Percentiles rank a stretch among this genome's conserved stretches.
Conservation (phyloP, 2,329 filamentous ascomycete species). For the Calonectria pauciramosa region DNA sequence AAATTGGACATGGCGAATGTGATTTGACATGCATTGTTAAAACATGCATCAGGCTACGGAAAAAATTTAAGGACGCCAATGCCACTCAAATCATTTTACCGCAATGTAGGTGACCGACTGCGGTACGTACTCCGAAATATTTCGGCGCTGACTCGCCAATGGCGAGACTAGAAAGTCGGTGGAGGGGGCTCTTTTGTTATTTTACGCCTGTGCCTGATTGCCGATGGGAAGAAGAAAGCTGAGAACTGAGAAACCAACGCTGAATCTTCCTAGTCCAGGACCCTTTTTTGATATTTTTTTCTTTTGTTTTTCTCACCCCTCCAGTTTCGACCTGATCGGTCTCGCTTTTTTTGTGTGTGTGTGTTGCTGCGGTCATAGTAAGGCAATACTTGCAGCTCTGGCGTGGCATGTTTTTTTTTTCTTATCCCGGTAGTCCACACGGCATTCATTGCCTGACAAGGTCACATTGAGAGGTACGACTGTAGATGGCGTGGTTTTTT, state of each 20-base stretch:
- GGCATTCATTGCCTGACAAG: neutral
- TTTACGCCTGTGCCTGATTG: neutral
- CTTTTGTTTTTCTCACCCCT: neutral
- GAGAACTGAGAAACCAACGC: neutral
- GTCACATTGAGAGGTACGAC: constrained; percentile 1
- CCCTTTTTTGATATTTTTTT: neutral
- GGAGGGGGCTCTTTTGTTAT: neutral
- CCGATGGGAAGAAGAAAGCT: neutral
- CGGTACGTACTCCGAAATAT: neutral
- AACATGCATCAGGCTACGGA: neutral
- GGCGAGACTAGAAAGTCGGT: neutral
- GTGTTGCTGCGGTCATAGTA: neutral
- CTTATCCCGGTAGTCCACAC: neutral
- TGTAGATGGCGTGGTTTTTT: constrained; percentile 7
- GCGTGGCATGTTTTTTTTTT: neutral
- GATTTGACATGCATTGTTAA: neutral
- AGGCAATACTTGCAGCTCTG: neutral
- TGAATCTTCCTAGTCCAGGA: neutral
- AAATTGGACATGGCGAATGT: neutral
- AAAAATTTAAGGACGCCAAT: neutral
- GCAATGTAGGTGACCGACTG: neutral
- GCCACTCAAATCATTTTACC: neutral
- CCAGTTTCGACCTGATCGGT: neutral
- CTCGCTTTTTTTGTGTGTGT: neutral
- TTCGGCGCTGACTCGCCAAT: constrained; percentile 1